Base-by-base conservation (phyloP, 345 rosid genomes). In the Lepidium africanum region DNA sequence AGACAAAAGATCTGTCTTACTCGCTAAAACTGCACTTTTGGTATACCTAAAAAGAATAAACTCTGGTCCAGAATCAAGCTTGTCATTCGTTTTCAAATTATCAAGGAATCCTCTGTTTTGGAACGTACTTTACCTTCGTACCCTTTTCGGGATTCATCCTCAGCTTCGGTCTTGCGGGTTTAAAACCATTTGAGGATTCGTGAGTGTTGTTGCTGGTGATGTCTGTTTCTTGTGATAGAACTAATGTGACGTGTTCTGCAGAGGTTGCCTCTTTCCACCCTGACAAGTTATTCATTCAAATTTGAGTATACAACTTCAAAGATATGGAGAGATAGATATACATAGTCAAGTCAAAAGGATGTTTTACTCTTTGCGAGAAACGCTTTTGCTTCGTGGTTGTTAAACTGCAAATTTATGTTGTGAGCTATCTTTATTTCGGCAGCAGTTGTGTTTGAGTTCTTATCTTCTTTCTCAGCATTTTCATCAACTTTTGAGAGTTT, bases 231-330 rank as follows among this genome's bases (percentile, higher is more conserved):
- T 79, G 75, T 17, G 83, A 71, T 51, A 87, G 78, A 69, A 81
- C 81, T 82, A 91, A 71, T 56, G 71, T 83, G 76, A 89, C 87
- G 68, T 91, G 97, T 58, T 87, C 84, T 1, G 70, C 73, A 7
- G 83, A 83, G 30, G 78, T 80, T 53, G 92, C 92, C 79, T 82
- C 86, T 78, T 85, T 89, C 99, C 99, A 95, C 79, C 96, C 99
- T 95, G 77, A 65, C 14, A 54, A 46, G 10, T 33, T 58, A 19
- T 15, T 56, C 42, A 10, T 40, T 61, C 46, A 54, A 6, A 25
- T 38, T n/a, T 30, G 39, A 37, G 45, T 67, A 13, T 17, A 71
- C 62, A 23, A 36, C 46, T 40, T 49, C 10, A 51, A 2, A 13
- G 62, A 38, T 42, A 54, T n/a, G n/a, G 27, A 5, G 61, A 36